A percentile compares a stretch with the other conserved stretches of the same genome.
phyloP scores from a whole-genome alignment of 768 basidiomycete species.

The Pisolithus tinctorius region DNA sequence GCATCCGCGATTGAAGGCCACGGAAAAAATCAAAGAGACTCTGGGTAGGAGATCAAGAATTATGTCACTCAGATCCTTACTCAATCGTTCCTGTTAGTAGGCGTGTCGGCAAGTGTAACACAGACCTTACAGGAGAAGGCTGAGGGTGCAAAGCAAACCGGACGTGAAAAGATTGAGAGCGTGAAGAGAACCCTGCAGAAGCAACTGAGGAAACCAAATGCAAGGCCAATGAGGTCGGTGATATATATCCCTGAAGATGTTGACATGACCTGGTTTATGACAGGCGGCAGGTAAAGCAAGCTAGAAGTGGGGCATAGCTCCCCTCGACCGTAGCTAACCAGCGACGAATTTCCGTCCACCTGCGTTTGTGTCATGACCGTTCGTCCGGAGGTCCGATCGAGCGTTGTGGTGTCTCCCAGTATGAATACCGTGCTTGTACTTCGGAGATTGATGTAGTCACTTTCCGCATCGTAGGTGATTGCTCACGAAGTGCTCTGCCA shows the following conservation, averaged over 20 bases:
- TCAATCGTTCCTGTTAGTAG: neutral
- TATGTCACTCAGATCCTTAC: neutral
- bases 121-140: slow-evolving; percentile 1
- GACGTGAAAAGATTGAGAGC: slow-evolving; percentile 2
- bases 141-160: slow-evolving; percentile 11
- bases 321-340: too few species aligned
- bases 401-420: too few species aligned
- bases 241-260: neutral
- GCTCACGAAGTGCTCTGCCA: too few species aligned
- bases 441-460: too few species aligned
- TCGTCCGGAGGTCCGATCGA: too few species aligned
- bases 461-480: too few species aligned
- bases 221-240: slow-evolving; percentile 1
- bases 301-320: too few species aligned
- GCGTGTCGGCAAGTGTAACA: slow-evolving; percentile 3
- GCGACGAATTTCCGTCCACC: too few species aligned
- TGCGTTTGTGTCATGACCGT: too few species aligned
- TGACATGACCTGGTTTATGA: too few species aligned
- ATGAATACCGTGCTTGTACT: too few species aligned
- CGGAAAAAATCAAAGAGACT: slow-evolving; percentile 31
- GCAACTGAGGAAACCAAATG: slow-evolving; percentile 5
- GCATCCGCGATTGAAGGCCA: slow-evolving; percentile 36
- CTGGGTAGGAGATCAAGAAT: slow-evolving; percentile 18
- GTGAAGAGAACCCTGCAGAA: slow-evolving; percentile 3
- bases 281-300: too few species aligned